phyloP scores from a whole-genome alignment of 2,329 filamentous ascomycete genomes.

The Zymoseptoria passerinii region DNA sequence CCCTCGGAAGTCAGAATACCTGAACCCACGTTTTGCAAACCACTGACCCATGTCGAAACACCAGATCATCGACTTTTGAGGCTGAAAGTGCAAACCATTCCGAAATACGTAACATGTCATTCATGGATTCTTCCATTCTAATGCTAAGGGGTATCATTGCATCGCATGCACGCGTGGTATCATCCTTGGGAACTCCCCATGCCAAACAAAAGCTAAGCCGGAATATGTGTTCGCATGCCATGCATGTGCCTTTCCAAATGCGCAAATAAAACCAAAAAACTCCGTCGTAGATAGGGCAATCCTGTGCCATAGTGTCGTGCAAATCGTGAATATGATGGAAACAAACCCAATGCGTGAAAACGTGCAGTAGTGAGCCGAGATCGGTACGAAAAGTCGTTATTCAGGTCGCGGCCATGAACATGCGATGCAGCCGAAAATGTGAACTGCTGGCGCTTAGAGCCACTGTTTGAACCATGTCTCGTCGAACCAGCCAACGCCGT shows the following conservation, averaged over 20 bases:
- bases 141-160: not conserved
- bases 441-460: conserved; percentile 2
- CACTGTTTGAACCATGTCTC: conserved; percentile 19
- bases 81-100: not conserved
- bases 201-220: not conserved
- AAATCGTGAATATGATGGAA: not conserved
- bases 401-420: not conserved
- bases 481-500: conserved; percentile 42
- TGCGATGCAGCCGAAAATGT: not conserved
- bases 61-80: not conserved
- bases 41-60: not conserved
- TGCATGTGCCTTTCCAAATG: not conserved
- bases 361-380: not conserved
- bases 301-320: not conserved
- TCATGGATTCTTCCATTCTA: not conserved
- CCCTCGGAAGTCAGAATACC: not conserved
- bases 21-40: not conserved
- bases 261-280: not conserved
- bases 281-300: not conserved
- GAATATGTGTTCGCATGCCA: not conserved
- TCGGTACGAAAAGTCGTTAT: not conserved
- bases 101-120: not conserved
- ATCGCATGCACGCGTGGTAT: not conserved
- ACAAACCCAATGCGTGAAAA: not conserved
- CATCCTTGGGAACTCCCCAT: not conserved